Evolutionary conservation across 208 protist species (phyloP), one percentile per base, ranked within the genome.

Genomic region (Borovskyia barvae): DNA sequence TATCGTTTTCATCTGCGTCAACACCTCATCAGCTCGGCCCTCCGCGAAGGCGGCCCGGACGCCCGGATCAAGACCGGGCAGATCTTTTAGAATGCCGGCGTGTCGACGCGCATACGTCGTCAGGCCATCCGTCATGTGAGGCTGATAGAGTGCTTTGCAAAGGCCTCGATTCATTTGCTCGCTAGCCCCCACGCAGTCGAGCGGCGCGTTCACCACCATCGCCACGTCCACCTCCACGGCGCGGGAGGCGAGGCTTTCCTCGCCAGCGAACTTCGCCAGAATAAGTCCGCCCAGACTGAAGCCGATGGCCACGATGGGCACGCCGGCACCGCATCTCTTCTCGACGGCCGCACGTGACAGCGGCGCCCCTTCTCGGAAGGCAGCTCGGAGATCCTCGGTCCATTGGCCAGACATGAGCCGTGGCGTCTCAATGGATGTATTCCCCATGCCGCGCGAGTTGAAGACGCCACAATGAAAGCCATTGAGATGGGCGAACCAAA

Each of bases 251-350:
- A 52, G 36, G 47, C 66, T 62, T 54, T 87, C 75, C 57, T 92
- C 85, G 1, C 54, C 66, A 15, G 77, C 57, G 56, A 72, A 92
- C 57, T 87, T 87, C 37, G 73, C 36, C 5, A 92, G 45, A 37
- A 92, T 85, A 12, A 85, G 70, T 24, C 85, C 85, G 8, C 85
- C 85, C 8, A 92, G 62, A 63, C 81, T 89, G 65, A 92, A 89
- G 19, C 85, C 85, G 14, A 86, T 56, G 25, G 47, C 79, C 45
- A 85, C 58, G 26, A 87, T 36, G 17, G 74, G 48, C 2, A 57
- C 2, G 11, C 50, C 54, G 1, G 32, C 15, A 6, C 76, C 69
- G 39, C 77, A 85, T 9, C 46, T 61, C 50, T 56, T 35, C 20
- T 39, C 47, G 12, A 85, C 55, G 3, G 78, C 48, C 0, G 46